phyloP scores from a whole-genome alignment of 106 monocot genomes.

The Dendrobium nobile region DNA sequence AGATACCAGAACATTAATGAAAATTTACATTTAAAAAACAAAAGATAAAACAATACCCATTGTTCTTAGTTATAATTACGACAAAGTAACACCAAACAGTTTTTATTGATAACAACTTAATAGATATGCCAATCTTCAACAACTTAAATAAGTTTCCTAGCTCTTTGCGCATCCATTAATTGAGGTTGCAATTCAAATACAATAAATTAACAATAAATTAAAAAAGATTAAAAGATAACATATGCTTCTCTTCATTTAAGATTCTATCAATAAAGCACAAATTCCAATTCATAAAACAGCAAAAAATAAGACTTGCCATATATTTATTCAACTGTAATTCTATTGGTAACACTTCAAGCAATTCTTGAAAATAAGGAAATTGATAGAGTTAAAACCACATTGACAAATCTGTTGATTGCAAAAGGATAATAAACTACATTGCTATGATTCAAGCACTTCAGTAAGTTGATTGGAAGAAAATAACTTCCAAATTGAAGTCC shows the following conservation, averaged over 20 bases:
- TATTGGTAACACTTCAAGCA: neutral
- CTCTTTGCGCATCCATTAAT: too few species aligned
- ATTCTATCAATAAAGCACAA: neutral
- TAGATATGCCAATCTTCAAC: too few species aligned
- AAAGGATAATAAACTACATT: neutral
- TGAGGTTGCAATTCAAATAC: neutral
- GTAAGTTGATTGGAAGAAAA: neutral
- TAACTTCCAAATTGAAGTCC: neutral
- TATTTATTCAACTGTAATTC: neutral
- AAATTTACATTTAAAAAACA: too few species aligned
- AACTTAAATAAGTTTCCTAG: too few species aligned
- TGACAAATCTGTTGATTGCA: neutral
- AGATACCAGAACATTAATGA: slow-evolving; percentile 3
- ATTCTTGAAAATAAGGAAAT: neutral
- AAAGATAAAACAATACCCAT: too few species aligned
- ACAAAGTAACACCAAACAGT: too few species aligned
- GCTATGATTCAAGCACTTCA: neutral
- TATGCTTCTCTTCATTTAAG: neutral
- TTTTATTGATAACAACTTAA: too few species aligned
- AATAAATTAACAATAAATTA: neutral
- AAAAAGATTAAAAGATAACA: neutral
- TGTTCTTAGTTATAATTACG: too few species aligned
- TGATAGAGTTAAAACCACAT: neutral
- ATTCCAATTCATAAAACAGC: too few species aligned
- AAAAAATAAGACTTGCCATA: neutral